phyloP scores from a whole-genome alignment of 306 rosid genomes.

The Medicago lupulina region DNA sequence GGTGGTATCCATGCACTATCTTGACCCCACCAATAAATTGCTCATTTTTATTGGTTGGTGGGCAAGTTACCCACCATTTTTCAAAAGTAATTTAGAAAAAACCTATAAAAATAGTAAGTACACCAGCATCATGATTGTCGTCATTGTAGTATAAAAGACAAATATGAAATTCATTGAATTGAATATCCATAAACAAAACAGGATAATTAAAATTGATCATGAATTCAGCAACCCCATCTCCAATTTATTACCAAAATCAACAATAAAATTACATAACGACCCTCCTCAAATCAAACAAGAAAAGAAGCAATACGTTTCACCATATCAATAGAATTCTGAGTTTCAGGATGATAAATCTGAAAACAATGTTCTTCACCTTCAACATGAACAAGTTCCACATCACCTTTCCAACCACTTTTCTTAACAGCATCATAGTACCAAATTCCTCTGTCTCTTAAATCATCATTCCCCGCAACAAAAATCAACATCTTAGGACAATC shows the following conservation, averaged over 20 bases:
- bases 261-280: not conserved
- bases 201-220: not conserved
- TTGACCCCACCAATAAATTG: too few relatives aligned
- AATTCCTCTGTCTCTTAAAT: constrained; percentile 54
- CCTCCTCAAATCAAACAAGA: constrained; percentile 39
- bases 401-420: constrained; percentile 60
- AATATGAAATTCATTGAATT: not conserved
- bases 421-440: constrained; percentile 49
- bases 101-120: too few relatives aligned
- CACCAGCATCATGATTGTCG: not conserved
- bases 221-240: not conserved
- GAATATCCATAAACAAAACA: not conserved
- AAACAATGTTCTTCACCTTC: constrained; percentile 57
- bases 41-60: too few relatives aligned
- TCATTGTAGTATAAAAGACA: not conserved
- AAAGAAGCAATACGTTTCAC: constrained; percentile 54
- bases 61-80: too few relatives aligned
- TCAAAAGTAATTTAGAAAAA: too few relatives aligned
- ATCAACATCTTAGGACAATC: constrained; percentile 49
- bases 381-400: constrained; percentile 44
- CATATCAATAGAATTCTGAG: constrained; percentile 44
- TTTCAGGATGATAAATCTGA: constrained; percentile 43
- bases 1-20: too few relatives aligned
- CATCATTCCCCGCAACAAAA: constrained; percentile 52
- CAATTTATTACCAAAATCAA: constrained; percentile 9